A percentile compares a stretch with the other conserved stretches of the same genome.
Evolutionary conservation across 2,329 filamentous ascomycete genomes (phyloP).

Genomic region (Dactylellina sp.): DNA sequence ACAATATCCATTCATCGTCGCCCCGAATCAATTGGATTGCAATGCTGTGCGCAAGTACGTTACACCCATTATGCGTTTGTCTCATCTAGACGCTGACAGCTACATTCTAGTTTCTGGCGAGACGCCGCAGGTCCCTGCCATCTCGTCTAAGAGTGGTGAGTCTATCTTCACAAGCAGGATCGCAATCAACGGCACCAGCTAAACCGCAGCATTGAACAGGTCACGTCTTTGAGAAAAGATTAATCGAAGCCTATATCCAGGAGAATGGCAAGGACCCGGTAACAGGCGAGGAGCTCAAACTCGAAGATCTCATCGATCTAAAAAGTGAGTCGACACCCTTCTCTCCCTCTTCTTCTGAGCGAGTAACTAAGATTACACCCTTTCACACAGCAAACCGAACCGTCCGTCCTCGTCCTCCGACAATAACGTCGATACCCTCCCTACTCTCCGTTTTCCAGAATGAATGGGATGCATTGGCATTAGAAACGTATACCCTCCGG

Average conservation of each 20-base stretch:
- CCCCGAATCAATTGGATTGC: conserved; percentile 39
- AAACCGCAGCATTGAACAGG: conserved; percentile 24
- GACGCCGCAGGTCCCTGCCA: conserved; percentile 92
- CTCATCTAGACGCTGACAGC: conserved; percentile 3
- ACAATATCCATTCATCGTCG: conserved; percentile 14
- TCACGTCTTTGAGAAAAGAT: conserved; percentile 86
- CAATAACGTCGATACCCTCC: conserved; percentile 94
- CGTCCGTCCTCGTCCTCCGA: conserved; percentile 89
- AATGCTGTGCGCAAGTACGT: conserved; percentile 56
- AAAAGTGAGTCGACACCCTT: conserved; percentile 67
- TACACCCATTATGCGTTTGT: not conserved
- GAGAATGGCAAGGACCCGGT: conserved; percentile 94
- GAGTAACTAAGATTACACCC: conserved; percentile 8
- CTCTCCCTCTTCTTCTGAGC: conserved; percentile 1
- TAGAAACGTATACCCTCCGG: conserved; percentile 90
- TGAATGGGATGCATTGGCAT: conserved; percentile 93
- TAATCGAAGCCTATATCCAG: conserved; percentile 93
- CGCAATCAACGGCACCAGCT: conserved; percentile 67
- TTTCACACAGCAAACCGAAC: conserved; percentile 71
- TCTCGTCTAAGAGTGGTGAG: conserved; percentile 86
- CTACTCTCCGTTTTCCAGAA: conserved; percentile 95
- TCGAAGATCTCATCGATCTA: conserved; percentile 87
- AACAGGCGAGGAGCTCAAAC: conserved; percentile 83
- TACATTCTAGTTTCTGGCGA: conserved; percentile 84
- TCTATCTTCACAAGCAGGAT: conserved; percentile 57